Conservation (phyloP, 164 flowering plant species). For the Sextonia rubra region DNA sequence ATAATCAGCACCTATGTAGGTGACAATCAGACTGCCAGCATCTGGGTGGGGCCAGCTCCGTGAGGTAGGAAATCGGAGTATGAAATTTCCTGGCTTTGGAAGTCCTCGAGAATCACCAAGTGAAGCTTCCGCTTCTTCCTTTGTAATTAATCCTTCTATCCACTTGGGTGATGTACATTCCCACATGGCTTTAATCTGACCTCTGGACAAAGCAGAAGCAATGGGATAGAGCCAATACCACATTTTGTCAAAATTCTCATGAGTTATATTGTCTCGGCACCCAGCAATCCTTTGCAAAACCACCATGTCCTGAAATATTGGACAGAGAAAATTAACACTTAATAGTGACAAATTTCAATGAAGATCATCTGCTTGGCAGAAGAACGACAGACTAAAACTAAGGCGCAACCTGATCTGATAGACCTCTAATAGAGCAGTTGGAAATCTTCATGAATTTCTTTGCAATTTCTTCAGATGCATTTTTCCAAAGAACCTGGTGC, state of each 20-base stretch:
- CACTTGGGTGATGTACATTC: conserved; percentile 58
- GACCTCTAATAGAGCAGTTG: conserved; percentile 52
- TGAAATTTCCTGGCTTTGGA: conserved; percentile 80
- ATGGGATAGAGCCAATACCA: conserved; percentile 96
- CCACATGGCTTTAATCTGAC: conserved; percentile 55
- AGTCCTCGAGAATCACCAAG: conserved; percentile 53
- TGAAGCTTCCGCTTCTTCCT: conserved; percentile 87
- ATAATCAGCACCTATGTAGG: conserved; percentile 71
- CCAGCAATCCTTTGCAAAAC: conserved; percentile 64
- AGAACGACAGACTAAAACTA: neutral
- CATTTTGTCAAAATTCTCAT: conserved; percentile 75
- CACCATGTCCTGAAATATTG: conserved; percentile 64
- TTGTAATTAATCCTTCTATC: conserved; percentile 90
- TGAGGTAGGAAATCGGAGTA: conserved; percentile 89
- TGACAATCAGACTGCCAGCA: conserved; percentile 84
- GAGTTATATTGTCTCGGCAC: conserved; percentile 48
- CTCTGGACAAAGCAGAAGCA: conserved; percentile 63
- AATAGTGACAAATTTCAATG: neutral
- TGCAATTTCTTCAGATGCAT: conserved; percentile 50
- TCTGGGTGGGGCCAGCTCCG: conserved; percentile 99
- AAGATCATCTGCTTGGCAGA: neutral
- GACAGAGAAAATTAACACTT: neutral
- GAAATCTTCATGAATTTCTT: conserved; percentile 68
- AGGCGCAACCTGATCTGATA: conserved; percentile 56
- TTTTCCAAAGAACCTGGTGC: conserved; percentile 61